phyloP scores from a whole-genome alignment of 805 yeast genomes.

The Candida broadrunensis region DNA sequence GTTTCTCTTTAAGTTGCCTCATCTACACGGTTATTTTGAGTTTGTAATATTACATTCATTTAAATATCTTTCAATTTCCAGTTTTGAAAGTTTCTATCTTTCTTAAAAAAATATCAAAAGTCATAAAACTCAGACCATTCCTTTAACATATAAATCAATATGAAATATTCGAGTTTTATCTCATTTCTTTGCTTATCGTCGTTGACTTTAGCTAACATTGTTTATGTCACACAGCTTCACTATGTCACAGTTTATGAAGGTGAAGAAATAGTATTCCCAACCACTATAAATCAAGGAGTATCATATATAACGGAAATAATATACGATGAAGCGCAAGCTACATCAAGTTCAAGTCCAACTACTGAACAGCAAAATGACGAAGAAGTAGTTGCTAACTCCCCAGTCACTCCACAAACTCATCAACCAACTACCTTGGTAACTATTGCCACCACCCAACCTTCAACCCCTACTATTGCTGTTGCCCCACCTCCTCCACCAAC shows the following conservation, averaged over 20 bases:
- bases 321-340: conserved; percentile 11
- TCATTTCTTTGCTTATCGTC: neutral
- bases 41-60: no score
- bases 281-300: neutral
- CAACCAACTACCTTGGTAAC: conserved; percentile 2
- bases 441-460: conserved; percentile 4
- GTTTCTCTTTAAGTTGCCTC: no score
- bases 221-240: conserved; percentile 25
- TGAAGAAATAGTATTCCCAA: conserved; percentile 7
- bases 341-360: conserved; percentile 9
- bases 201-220: conserved; percentile 16
- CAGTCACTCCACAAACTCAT: conserved; percentile 13
- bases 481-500: conserved; percentile 8
- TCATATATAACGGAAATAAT: conserved; percentile 8
- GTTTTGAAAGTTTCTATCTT: no score
- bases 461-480: conserved; percentile 10
- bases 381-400: conserved; percentile 5
- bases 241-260: conserved; percentile 17
- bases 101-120: no score
- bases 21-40: no score
- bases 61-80: no score
- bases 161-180: neutral
- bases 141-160: no score
- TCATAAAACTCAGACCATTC: no score
- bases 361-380: neutral